These are phyloP conservation scores for Podochytrium sp. DNA, from an alignment of 192 early-diverging fungal species.

Conservation along the genomic window DNA sequence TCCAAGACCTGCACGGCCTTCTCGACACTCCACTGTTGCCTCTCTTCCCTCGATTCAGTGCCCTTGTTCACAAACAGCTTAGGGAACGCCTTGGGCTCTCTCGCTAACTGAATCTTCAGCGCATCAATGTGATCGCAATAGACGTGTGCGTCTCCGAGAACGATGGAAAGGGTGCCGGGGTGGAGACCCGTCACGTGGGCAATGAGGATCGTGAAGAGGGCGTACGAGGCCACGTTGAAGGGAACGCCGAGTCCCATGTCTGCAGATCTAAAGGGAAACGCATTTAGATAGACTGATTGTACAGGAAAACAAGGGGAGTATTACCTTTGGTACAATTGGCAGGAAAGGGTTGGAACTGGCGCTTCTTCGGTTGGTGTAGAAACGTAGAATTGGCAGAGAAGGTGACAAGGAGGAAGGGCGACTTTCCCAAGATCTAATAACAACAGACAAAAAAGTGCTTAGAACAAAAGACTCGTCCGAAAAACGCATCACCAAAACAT, in stretches of 20 bases:
- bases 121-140: slow-evolving; percentile 91
- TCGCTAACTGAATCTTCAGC: slow-evolving; percentile 74
- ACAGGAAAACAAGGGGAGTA: neutral
- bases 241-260: slow-evolving; percentile 97
- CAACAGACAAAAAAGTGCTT: neutral
- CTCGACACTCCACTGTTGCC: slow-evolving; percentile 36
- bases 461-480: neutral
- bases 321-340: slow-evolving; percentile 90
- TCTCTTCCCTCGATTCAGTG: neutral
- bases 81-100: slow-evolving; percentile 84
- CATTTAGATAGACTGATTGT: neutral
- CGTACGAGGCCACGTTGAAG: slow-evolving; percentile 98
- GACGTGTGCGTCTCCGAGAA: slow-evolving; percentile 95
- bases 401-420: slow-evolving; percentile 97
- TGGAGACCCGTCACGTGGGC: slow-evolving; percentile 83
- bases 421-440: slow-evolving; percentile 76
- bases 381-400: slow-evolving; percentile 97
- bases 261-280: slow-evolving; percentile 54
- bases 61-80: slow-evolving; percentile 62
- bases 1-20: slow-evolving; percentile 46
- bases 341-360: slow-evolving; percentile 70
- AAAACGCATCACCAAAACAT: neutral
- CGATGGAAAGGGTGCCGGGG: slow-evolving; percentile 87
- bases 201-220: slow-evolving; percentile 86
- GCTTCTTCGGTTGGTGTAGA: slow-evolving; percentile 60